Evolutionary conservation across 345 rosid genomes (phyloP), one percentile per base, ranked within the genome.

Genomic region (Aethionema arabicum): DNA sequence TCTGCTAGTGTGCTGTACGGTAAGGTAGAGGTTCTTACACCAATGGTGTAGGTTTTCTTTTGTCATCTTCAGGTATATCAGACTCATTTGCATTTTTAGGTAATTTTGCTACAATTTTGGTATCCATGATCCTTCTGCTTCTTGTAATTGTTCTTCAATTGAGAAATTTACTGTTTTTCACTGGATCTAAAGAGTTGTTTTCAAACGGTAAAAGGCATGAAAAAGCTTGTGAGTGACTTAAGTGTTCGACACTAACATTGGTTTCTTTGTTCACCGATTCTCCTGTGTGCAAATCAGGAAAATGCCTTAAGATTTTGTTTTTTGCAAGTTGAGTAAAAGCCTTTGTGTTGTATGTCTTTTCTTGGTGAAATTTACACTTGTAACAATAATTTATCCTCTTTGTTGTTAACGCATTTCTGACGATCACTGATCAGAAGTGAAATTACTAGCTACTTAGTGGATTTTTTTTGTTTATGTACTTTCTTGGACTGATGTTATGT

Each of bases 371-470:
- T 21, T 21, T 21, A 21, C 27, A 21, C 27, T 21, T 21, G 27
- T 21, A 21, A 21, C 27, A n/a, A n/a, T n/a, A n/a, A n/a, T n/a
- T n/a, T n/a, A n/a, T n/a, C n/a, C 7, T 61, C 46, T 7, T 5
- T 61, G 10, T 7, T 6, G 7, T 46, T 7, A 27, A 39, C 38
- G 16, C 31, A 42, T 63, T 39, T 3, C 10, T 31, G 38, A 40
- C 39, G 13, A 62, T 37, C 31, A 16, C 14, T 51, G 13, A 62
- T 37, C 31, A 16, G 21, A 15, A 10, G 9, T 16, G 50, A 32
- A 51, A 33, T 52, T 52, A 38, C 66, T 50, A 49, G 57, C 39
- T 21, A 31, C 21, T 21, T 65, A 3, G 11, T 37, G 2, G 5
- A 10, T 4, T 2, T 47, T 13, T 15, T 11, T 15, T 6, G 50